Evolutionary conservation across 2,329 filamentous ascomycete genomes (phyloP), one percentile per base, ranked within the genome.

Genomic region (Xylaria sp.): DNA sequence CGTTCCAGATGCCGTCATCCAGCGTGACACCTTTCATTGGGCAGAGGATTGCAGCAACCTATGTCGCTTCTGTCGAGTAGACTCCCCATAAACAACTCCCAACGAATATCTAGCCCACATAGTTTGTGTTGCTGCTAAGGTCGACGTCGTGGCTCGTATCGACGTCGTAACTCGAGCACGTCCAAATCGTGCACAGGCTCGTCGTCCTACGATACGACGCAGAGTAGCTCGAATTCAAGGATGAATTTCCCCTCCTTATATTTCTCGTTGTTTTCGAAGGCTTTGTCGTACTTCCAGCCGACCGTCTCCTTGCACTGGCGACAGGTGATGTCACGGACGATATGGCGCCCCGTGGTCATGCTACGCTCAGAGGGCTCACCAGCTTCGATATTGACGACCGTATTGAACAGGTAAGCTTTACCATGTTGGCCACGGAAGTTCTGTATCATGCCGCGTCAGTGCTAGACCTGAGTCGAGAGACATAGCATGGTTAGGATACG

Each of bases 221-320:
- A 94, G 40, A 98, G 83, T 67, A 97, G 79, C 80, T 97, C 94
- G 33, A 91, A 92, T 82, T 98, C 94, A 60, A 99, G 84, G 63
- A 99, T 99, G 76, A 91, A 98, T 80, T 98, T 99, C 59, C 93
- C 94, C 83, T 99, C 95, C 82, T 99, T 99, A 80, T 99, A 99
- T 80, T 97, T 97, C 84, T 99, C 94, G 67, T 85, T 89, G 35
- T 82, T 78, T 81, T 99, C 95, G 76, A 91, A 98, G 1, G 95
- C 95, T 81, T 96, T 97, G 79, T 99, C 95, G 77, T 99, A 99
- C 78, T 97, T 98, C 95, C 95, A 99, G 37, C 95, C 95, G 56
- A 99, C 95, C 31, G 90, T 91, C 77, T 94, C 91, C 75, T 90
- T 91, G 85, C 95, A 99, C 78, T 96, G 92, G 61, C 90, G 86